These are phyloP conservation scores for Aurifilum marmelostoma DNA, from an alignment of 2,329 filamentous ascomycete genomes.

Conservation along the genomic window DNA sequence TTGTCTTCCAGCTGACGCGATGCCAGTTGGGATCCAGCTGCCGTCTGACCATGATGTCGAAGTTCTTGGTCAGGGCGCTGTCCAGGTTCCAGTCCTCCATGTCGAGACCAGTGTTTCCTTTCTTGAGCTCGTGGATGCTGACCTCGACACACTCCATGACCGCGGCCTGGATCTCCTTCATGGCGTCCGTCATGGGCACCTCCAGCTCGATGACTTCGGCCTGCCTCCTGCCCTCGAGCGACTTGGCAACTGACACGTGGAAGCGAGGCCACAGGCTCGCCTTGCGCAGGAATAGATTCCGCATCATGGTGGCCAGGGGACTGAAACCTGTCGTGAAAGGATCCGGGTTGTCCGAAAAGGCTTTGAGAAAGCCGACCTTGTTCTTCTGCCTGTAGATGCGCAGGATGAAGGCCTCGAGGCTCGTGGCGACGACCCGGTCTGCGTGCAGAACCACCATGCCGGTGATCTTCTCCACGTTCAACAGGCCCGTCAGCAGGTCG, in stretches of 20 bases:
- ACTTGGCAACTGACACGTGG: conserved; percentile 85
- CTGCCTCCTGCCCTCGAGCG: conserved; percentile 87
- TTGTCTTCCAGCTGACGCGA: conserved; percentile 90
- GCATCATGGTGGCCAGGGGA: conserved; percentile 86
- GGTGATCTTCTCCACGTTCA: conserved; percentile 83
- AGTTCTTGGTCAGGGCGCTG: conserved; percentile 88
- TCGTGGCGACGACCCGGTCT: conserved; percentile 83
- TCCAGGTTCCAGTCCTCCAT: conserved; percentile 98
- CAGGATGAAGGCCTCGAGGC: conserved; percentile 91
- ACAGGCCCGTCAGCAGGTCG: conserved; percentile 81
- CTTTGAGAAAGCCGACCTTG: conserved; percentile 90
- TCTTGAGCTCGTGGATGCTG: conserved; percentile 91
- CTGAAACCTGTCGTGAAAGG: conserved; percentile 88
- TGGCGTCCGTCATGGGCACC: conserved; percentile 91
- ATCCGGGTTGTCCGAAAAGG: conserved; percentile 92
- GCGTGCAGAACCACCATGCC: conserved; percentile 87
- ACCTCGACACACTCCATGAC: conserved; percentile 95
- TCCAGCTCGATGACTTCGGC: conserved; percentile 97
- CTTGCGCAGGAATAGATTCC: conserved; percentile 87
- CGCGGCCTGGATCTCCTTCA: conserved; percentile 91
- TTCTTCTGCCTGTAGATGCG: conserved; percentile 94
- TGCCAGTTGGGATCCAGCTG: conserved; percentile 98
- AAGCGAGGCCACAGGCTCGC: conserved; percentile 92
- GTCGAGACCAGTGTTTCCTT: conserved; percentile 84
- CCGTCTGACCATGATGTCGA: conserved; percentile 83